Base-by-base conservation (phyloP, 2,329 filamentous ascomycete species). In the Diaporthe citrichinensis region DNA sequence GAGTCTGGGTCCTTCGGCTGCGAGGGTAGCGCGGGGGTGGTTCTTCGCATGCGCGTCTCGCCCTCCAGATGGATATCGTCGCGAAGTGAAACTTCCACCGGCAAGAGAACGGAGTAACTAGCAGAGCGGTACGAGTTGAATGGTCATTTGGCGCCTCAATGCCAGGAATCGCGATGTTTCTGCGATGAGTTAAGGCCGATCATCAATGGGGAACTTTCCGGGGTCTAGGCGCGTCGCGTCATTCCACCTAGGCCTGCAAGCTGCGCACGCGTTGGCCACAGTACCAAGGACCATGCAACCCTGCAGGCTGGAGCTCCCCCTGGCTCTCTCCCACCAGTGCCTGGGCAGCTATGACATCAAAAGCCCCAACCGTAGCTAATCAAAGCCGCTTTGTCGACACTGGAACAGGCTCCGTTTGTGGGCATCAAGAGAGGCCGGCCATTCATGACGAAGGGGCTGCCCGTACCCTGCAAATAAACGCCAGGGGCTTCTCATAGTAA, bases 381-480 rank as follows among this genome's bases (percentile, higher is more conserved):
- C 65, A 68, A 53, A 68, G 65, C 31, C 23, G 65, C 49, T 68
- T 69, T 69, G 65, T 69, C 9, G 65, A 55, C 17, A 28, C 49
- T 28, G 49, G 15, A 55, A 69, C 65, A 69, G 65, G 61, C 25
- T 44, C 28, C 17, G 61, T 7, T 31, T 57, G 25, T 23, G 58
- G 20, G 15, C 55, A 31, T 25, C 39, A 34, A 72, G 55, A 34
- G 23, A 49, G 25, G 46, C 28, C 71, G 36, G 72, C 31, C 49
- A 51, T 75, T 58, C 61, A 75, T 67, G 51, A 68, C 41, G 51
- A 44, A 41, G 41, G 59, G 34, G 69, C 39, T 59, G 20, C 23
- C n/a, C 31, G n/a, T 51, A 58, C 58, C 71, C 71, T 55, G 71
- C 53, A 58, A 9, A 53, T 57, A 65, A 51, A 57, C 25, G 44